Evolutionary conservation across 192 early-diverging fungal species (phyloP), one percentile per base, ranked within the genome.

Genomic region (Entomortierella chlamydospora): DNA sequence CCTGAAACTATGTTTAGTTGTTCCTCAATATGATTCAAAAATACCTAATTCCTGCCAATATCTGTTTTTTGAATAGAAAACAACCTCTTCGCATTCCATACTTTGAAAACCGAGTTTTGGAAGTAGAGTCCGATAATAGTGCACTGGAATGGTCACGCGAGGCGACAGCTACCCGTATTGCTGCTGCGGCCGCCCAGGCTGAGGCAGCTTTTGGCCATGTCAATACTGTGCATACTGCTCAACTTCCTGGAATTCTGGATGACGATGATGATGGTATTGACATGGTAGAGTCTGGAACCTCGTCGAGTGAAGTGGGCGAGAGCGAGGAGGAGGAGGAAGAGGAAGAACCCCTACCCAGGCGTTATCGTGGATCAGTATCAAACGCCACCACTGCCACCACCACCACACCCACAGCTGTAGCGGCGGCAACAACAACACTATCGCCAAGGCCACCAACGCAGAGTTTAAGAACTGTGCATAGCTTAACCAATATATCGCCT

Each of bases 151-250:
- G 74, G 74, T 78, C 74, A 11, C 60, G 66, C 57, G 67, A 70
- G 11, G 61, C 54, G 0, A 78, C 74, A 0, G 67, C 66, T 2
- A 43, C 67, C 7, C 53, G 67, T 10, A 43, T 70, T 12, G 74
- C 61, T 18, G 74, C 67, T 23, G 74, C 55, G 1, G 61, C 61
- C 17, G 64, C 72, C 5, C 30, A 57, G 1, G 72, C 49, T 22
- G 23, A 58, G 31, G 51, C 57, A 31, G 22, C 52, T n/a, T 56
- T 59, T 29, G 42, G 58, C 18, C 29, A 45, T n/a, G 12, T 54
- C 31, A 78, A 78, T 50, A 78, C 74, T 6, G 67, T 78, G 22
- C 74, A 78, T 49, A 78, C 74, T 9, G 18, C 17, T 12, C 74
- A 52, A 22, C 7, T 76, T 3, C 52, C 65, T 11, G 54, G 51